Percentiles rank a stretch among this genome's conserved stretches.
These are phyloP conservation scores for Trichoderma koningii DNA, from an alignment of 2,329 filamentous ascomycete genomes.

Conservation along the genomic window DNA sequence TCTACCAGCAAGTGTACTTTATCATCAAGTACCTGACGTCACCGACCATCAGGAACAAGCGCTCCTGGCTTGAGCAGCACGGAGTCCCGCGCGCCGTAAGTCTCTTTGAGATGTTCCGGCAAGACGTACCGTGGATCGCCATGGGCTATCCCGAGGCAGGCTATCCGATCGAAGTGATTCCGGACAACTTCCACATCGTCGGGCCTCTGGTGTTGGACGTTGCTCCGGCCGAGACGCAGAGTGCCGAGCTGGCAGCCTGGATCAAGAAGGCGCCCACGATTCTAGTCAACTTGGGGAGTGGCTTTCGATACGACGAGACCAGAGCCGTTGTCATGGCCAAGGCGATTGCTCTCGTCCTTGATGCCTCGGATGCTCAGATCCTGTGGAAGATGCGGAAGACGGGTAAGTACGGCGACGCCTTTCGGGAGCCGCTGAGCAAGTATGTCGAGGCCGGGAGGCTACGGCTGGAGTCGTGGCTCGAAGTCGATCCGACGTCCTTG, in stretches of 20 bases:
- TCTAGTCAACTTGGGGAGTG: slow-evolving; percentile 52
- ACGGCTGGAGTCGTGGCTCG: slow-evolving; percentile 37
- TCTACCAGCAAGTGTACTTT: slow-evolving; percentile 34
- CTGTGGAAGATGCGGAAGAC: slow-evolving; percentile 40
- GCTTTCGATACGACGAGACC: slow-evolving; percentile 34
- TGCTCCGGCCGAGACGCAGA: slow-evolving; percentile 41
- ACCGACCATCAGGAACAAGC: slow-evolving; percentile 27
- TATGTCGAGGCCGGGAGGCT: slow-evolving; percentile 33
- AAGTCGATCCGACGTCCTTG: slow-evolving; percentile 39
- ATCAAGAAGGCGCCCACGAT: slow-evolving; percentile 46
- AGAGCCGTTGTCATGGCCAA: slow-evolving; percentile 35
- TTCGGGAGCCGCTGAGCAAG: slow-evolving; percentile 24
- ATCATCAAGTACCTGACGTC: slow-evolving; percentile 30
- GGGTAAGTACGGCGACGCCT: slow-evolving; percentile 27
- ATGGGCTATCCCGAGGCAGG: slow-evolving; percentile 34
- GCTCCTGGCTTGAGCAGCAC: slow-evolving; percentile 40
- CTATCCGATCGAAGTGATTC: slow-evolving; percentile 36
- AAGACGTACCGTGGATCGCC: slow-evolving; percentile 34
- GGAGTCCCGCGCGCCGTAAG: slow-evolving; percentile 34
- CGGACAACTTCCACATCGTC: slow-evolving; percentile 35
- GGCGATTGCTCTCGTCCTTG: slow-evolving; percentile 32
- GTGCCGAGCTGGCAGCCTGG: slow-evolving; percentile 48
- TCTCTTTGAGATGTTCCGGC: slow-evolving; percentile 32
- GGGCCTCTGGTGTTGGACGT: slow-evolving; percentile 51
- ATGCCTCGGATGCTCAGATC: slow-evolving; percentile 35